Base-by-base conservation (phyloP, 2,329 filamentous ascomycete genomes). In the Nannizziopsis arthrosporioides region DNA sequence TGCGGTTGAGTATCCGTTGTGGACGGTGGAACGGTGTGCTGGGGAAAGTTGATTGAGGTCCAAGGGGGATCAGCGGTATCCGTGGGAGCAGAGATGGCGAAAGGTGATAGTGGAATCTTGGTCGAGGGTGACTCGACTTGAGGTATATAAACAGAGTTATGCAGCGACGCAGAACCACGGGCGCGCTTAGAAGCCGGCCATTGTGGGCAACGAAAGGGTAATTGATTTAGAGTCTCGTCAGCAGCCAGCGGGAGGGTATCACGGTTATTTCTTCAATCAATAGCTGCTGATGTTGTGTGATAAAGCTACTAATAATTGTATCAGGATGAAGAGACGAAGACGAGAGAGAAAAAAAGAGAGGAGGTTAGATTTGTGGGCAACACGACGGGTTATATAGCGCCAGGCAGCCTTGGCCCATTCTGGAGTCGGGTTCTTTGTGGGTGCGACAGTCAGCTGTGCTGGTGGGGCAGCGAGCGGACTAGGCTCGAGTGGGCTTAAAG, bases 1-100 rank as follows among this genome's bases (percentile, higher is more conserved):
- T 68, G 63, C 66, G 68, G 67, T 55, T 61, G 60, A 58, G 63
- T 61, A 70, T 72, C 68, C 69, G 69, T 71, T 63, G 58, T 69
- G 69, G 69, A 70, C 65, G 69, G 69, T 65, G 61, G 63, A 44
- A 63, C 48, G 67, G 69, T 65, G 66, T 65, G 62, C 61, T 65
- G 55, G 51, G 58, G 48, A 61, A 64, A 62, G 51, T 56, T 63
- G 53, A 52, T 44, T 49, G 52, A 47, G 44, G 51, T 51, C 54
- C 57, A 62, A 65, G 65, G 68, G 22, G 22, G 7, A 27, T 27
- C 7, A 27, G n/a, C n/a, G n/a, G n/a, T 27, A 59, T 66, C 69
- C 67, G 69, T 67, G 65, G 59, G 58, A 50, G 50, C 48, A 42
- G 42, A 47, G 58, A 61, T 62, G 58, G 54, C 60, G 56, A 58